Evolutionary conservation across 1,284 basidiomycete genomes (phyloP), one percentile per base, ranked within the genome.

Genomic region (Mycosarcoma maydis): DNA sequence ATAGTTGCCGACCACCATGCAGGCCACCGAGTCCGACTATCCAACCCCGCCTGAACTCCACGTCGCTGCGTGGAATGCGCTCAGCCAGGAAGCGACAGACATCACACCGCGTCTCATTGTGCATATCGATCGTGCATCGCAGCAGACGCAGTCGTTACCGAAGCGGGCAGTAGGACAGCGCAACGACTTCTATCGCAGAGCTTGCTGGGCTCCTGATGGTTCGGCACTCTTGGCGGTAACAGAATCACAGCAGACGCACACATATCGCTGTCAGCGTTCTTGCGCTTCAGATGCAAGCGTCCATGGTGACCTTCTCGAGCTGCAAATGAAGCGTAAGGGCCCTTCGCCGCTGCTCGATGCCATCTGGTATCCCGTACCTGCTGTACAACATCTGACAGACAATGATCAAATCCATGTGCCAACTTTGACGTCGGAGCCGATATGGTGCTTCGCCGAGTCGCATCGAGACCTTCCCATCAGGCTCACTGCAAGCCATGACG

Each of bases 391-490:
- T 24, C 43, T 34, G 16, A 40, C 33, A 19, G n/a, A 40, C 9
- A 14, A 8, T 37, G 17, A 13, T 6, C 7, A 29, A 6, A 13
- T 20, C 36, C 9, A 7, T 14, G 41, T 34, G 14, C 42, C 16
- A 51, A 11, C 17, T 6, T 8, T 32, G n/a, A 4, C 24, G 7
- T 22, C 34, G 5, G 39, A 11, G 9, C 22, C 45, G 40, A 55
- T 50, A 23, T 77, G 74, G 74, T 76, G 74, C 57, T 77, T 71
- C 33, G 65, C 58, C n/a, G 59, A 67, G 13, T 68, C 67, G 6
- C 52, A 62, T 33, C 51, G 73, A 16, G 65, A 75, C 27, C 58
- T 75, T 0, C 73, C 76, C 3, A 59, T 57, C 10, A 54, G 67
- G 13, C 61, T 77, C 13, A 66, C 75, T 26, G 53, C 66, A 16